A percentile compares a stretch with the other conserved stretches of the same genome.
Evolutionary conservation across 1,284 basidiomycete genomes (phyloP).

Genomic region (Ganoderma boninense): DNA sequence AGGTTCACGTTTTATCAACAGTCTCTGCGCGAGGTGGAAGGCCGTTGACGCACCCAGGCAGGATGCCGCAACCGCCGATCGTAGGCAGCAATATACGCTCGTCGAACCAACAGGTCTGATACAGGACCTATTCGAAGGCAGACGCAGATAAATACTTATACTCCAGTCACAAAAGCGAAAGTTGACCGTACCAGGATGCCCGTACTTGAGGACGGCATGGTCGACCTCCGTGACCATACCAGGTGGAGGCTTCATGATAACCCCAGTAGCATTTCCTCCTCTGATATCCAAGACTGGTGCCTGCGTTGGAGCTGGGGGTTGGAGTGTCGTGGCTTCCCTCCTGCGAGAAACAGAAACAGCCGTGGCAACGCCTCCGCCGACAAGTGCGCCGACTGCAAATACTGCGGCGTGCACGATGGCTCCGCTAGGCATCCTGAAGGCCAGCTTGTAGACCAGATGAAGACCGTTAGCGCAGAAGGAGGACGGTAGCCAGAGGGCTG

Average conservation of each 20-base stretch:
- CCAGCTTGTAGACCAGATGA: background rate
- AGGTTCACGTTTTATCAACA: background rate
- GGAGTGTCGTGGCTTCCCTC: conserved; percentile 14
- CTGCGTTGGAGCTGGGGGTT: conserved; percentile 9
- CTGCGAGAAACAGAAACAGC: conserved; percentile 46
- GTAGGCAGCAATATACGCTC: conserved; percentile 90
- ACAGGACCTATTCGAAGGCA: conserved; percentile 71
- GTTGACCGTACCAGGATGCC: conserved; percentile 69
- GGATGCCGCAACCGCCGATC: conserved; percentile 93
- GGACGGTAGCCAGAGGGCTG: background rate
- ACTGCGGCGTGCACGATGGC: conserved; percentile 67
- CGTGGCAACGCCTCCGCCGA: conserved; percentile 73
- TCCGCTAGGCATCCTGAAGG: background rate
- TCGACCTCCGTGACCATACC: conserved; percentile 33
- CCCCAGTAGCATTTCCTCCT: conserved; percentile 18
- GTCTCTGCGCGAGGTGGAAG: background rate
- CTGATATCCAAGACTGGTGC: conserved; percentile 38
- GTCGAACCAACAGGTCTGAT: conserved; percentile 80
- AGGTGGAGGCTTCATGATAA: conserved; percentile 36
- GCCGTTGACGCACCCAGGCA: conserved; percentile 74
- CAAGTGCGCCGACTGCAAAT: conserved; percentile 74
- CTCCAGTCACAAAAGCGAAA: background rate
- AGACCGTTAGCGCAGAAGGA: background rate
- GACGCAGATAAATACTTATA: background rate
- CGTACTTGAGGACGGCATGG: conserved; percentile 68